Evolutionary conservation across 768 basidiomycete species (phyloP), one percentile per base, ranked within the genome.

Genomic region (Daedaleopsis sinensis): DNA sequence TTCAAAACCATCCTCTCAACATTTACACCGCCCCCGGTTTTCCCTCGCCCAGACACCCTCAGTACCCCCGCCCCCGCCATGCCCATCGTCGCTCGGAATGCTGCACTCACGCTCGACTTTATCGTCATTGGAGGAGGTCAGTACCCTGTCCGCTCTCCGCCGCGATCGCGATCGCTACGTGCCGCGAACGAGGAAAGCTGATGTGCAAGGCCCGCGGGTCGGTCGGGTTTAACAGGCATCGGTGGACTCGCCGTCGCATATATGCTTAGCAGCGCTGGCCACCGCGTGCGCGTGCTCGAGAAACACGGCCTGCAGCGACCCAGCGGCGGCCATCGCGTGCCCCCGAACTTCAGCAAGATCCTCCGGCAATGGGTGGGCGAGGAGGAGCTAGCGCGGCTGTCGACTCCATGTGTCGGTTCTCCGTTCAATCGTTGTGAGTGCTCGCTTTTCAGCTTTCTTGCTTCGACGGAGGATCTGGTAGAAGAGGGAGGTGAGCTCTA

Each of bases 341-440:
- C 84, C 42, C 85, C 86, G 18, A 87, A 87, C 59, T 79, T 86
- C 73, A 83, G 84, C 37, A 79, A 79, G 53, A 72, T 87, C 5
- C 70, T 87, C 27, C 77, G 78, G 56, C 76, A 80, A 58, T 88
- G 86, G 86, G 85, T 82, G 12, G 76, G 84, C 1, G 77, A 73
- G 23, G 77, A 80, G 16, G 68, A 73, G 8, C 69, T 88, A 48
- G 70, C 72, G 5, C 72, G 75, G 44, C 74, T 78, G 27, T 71
- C 68, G 42, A 76, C 75, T 52, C 71, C 71, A 51, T 75, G 74
- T 50, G 72, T 73, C 44, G 71, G 71, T 32, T 63, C 70, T 35
- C 67, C 70, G 11, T 76, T 79, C 56, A 69, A 73, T 57, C 72
- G 74, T 36, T 54, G 78, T 78, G 57, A 71, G 77, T 74, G 5